These are phyloP conservation scores for Coleophoma crateriformis DNA, from an alignment of 2,329 filamentous ascomycete genomes.

Conservation along the genomic window DNA sequence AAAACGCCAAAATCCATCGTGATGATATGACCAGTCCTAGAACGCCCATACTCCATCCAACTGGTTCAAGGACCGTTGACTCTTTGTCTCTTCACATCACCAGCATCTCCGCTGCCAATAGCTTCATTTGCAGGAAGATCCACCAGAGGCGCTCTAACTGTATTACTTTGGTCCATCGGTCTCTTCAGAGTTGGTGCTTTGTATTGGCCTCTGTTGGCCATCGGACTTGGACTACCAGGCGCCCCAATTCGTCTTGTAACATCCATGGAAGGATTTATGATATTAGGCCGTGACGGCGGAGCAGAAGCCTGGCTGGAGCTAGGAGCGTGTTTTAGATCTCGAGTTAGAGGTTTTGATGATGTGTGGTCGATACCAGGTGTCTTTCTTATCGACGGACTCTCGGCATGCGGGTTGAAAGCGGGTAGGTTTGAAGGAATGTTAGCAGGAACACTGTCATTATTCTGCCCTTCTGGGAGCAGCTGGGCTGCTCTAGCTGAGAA, in stretches of 20 bases:
- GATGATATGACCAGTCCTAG: too few species aligned
- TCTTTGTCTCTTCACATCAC: conserved; percentile 26
- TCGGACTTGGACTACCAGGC: conserved; percentile 47
- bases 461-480: conserved; percentile 40
- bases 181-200: conserved; percentile 49
- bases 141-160: conserved; percentile 16
- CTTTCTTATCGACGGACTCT: conserved; percentile 82
- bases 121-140: conserved; percentile 23
- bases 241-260: conserved; percentile 53
- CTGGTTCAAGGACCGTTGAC: conserved; percentile 10
- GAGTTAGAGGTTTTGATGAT: conserved; percentile 65
- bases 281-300: conserved; percentile 29
- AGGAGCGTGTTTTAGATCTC: conserved; percentile 46
- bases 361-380: conserved; percentile 83
- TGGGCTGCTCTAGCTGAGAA: conserved; percentile 65
- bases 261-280: conserved; percentile 49
- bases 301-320: conserved; percentile 21
- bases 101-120: conserved; percentile 6
- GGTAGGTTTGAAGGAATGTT: conserved; percentile 40
- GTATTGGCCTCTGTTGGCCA: conserved; percentile 53
- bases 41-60: too few species aligned
- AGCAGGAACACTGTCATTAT: conserved; percentile 16
- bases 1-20: too few species aligned
- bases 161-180: conserved; percentile 8
- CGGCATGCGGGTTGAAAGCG: conserved; percentile 67